Conservation (phyloP, 2,329 filamentous ascomycete species). For the Pseudocercospora ulei region DNA sequence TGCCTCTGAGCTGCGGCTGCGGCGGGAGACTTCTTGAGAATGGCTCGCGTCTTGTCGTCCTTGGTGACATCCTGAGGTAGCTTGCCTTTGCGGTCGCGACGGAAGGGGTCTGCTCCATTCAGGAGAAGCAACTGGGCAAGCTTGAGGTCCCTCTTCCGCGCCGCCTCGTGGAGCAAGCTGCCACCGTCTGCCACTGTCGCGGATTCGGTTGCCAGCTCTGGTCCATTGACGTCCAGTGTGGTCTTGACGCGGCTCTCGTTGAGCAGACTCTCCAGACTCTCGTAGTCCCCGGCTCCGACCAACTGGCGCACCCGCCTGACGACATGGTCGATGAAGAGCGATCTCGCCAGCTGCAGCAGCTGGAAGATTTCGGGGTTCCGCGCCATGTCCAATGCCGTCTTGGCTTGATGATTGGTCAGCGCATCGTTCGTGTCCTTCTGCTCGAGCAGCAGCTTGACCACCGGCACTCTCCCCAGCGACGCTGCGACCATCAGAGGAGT, state of each 20-base stretch:
- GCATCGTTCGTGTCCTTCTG: conserved; percentile 80
- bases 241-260: conserved; percentile 79
- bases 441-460: conserved; percentile 76
- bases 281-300: conserved; percentile 63
- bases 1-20: conserved; percentile 88
- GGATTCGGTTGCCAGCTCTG: conserved; percentile 75
- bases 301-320: conserved; percentile 74
- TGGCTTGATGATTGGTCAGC: conserved; percentile 71
- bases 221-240: conserved; percentile 81
- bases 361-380: conserved; percentile 93
- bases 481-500: conserved; percentile 85
- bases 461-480: conserved; percentile 63
- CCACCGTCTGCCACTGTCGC: conserved; percentile 72
- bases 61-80: conserved; percentile 93
- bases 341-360: conserved; percentile 79
- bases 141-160: conserved; percentile 72
- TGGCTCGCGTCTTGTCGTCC: conserved; percentile 76
- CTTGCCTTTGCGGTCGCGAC: conserved; percentile 87
- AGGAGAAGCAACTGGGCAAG: conserved; percentile 83
- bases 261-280: conserved; percentile 64
- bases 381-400: conserved; percentile 77
- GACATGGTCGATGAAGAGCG: conserved; percentile 79
- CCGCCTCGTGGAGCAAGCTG: conserved; percentile 85
- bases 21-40: conserved; percentile 88
- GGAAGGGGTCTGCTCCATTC: conserved; percentile 92